A percentile compares a stretch with the other conserved stretches of the same genome.
phyloP scores from a whole-genome alignment of 2,329 filamentous ascomycete species.

The Clarireedia hainanense region DNA sequence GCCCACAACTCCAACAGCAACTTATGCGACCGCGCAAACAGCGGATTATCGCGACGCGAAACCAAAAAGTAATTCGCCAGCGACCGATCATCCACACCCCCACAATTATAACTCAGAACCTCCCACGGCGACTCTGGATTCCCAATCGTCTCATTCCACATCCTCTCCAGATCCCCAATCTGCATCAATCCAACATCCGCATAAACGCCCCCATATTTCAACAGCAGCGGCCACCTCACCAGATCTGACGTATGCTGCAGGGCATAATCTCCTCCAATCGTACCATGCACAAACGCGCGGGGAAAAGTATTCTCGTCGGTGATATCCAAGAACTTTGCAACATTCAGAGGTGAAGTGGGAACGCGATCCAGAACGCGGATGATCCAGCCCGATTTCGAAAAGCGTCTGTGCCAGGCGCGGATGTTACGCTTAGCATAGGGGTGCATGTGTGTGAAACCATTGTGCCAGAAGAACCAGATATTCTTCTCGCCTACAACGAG shows the following conservation, averaged over 20 bases:
- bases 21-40: slow-evolving; percentile 41
- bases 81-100: slow-evolving; percentile 28
- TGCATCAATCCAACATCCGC: slow-evolving; percentile 49
- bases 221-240: slow-evolving; percentile 47
- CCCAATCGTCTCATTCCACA: slow-evolving; percentile 44
- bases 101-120: slow-evolving; percentile 39
- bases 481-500: slow-evolving; percentile 41
- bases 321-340: slow-evolving; percentile 41
- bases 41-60: slow-evolving; percentile 34
- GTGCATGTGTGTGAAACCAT: slow-evolving; percentile 41
- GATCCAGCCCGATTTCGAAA: slow-evolving; percentile 43
- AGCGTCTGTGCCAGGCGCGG: slow-evolving; percentile 45
- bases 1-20: slow-evolving; percentile 46
- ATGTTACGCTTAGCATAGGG: slow-evolving; percentile 45
- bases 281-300: slow-evolving; percentile 40
- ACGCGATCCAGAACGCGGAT: slow-evolving; percentile 43
- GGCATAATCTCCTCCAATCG: slow-evolving; percentile 41
- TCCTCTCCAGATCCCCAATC: slow-evolving; percentile 46
- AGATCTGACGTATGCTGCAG: slow-evolving; percentile 50
- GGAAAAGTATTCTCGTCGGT: slow-evolving; percentile 39
- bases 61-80: slow-evolving; percentile 44
- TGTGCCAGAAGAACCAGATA: slow-evolving; percentile 52
- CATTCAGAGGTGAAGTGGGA: slow-evolving; percentile 38
- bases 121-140: slow-evolving; percentile 39
- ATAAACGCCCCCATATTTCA: slow-evolving; percentile 50